Conservation (phyloP, 352 stramenopile species). For the Thraustochytrium striatum region DNA sequence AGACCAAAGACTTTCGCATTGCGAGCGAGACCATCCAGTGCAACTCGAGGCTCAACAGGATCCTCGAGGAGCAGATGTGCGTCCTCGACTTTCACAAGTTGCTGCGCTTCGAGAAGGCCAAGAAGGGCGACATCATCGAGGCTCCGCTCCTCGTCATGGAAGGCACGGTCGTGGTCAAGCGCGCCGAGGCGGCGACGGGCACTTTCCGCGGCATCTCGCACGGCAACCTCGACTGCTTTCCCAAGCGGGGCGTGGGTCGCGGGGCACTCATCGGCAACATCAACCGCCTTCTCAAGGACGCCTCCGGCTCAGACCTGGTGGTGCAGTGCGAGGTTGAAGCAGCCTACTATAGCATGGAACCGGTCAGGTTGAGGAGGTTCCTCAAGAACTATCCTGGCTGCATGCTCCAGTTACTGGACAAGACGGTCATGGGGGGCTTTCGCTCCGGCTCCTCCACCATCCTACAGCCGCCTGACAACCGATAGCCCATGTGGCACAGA, state of each 20-base stretch:
- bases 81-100: constrained; percentile 26
- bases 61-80: constrained; percentile 42
- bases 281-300: constrained; percentile 16
- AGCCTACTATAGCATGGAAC: neutral
- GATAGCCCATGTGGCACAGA: too few relatives aligned
- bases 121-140: constrained; percentile 1
- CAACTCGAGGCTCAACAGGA: neutral
- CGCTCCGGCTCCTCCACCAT: neutral
- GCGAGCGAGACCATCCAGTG: neutral
- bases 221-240: constrained; percentile 14
- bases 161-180: neutral
- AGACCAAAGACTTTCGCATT: neutral
- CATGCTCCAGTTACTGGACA: neutral
- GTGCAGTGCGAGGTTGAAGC: neutral
- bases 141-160: constrained; percentile 16
- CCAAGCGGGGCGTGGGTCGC: constrained; percentile 9
- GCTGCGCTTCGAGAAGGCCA: neutral
- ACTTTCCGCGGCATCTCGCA: constrained; percentile 30
- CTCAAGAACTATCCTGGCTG: neutral
- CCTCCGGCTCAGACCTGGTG: neutral
- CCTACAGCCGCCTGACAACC: too few relatives aligned
- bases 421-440: neutral
- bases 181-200: neutral
- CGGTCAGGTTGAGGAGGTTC: neutral
- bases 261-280: constrained; percentile 26